These are phyloP conservation scores for Erysimum cheiri DNA, from an alignment of 441 rosid species.

Conservation along the genomic window DNA sequence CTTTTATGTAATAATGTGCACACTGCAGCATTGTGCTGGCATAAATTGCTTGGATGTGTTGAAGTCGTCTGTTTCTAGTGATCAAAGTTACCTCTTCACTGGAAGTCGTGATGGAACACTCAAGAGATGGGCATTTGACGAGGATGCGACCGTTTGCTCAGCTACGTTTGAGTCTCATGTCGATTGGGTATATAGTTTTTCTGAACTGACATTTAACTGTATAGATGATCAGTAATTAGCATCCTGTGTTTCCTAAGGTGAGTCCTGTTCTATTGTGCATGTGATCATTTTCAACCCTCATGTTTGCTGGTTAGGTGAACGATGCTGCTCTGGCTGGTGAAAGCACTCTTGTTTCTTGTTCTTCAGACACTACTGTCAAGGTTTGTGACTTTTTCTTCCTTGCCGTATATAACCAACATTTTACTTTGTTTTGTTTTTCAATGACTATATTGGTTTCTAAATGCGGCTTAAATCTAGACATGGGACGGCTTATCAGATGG, in stretches of 20 bases:
- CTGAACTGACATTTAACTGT: slow-evolving; percentile 18
- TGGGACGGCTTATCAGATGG: slow-evolving; percentile 97
- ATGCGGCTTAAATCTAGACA: slow-evolving; percentile 55
- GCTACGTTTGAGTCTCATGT: slow-evolving; percentile 99
- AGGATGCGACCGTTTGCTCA: slow-evolving; percentile 74
- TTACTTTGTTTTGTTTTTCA: slow-evolving; percentile 13
- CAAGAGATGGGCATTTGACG: slow-evolving; percentile 91
- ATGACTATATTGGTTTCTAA: slow-evolving; percentile 19
- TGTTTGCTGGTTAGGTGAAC: slow-evolving; percentile 70
- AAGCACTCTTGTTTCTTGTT: slow-evolving; percentile 93
- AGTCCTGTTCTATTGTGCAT: slow-evolving; percentile 10
- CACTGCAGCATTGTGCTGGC: slow-evolving; percentile 96
- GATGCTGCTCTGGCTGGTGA: slow-evolving; percentile 87
- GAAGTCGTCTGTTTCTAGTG: slow-evolving; percentile 62
- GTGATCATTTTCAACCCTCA: slow-evolving; percentile 13
- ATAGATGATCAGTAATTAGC: slow-evolving; percentile 1
- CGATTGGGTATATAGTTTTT: slow-evolving; percentile 80
- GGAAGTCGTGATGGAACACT: slow-evolving; percentile 99
- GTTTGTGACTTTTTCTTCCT: slow-evolving; percentile 49
- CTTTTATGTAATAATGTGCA: slow-evolving; percentile 24
- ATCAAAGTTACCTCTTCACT: slow-evolving; percentile 72
- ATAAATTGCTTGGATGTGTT: slow-evolving; percentile 83
- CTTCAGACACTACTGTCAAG: slow-evolving; percentile 97
- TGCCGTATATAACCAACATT: slow-evolving; percentile 3
- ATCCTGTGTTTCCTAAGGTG: slow-evolving; percentile 31